Evolutionary conservation across 768 basidiomycete species (phyloP).

Genomic region (Leccinum rimulosum): DNA sequence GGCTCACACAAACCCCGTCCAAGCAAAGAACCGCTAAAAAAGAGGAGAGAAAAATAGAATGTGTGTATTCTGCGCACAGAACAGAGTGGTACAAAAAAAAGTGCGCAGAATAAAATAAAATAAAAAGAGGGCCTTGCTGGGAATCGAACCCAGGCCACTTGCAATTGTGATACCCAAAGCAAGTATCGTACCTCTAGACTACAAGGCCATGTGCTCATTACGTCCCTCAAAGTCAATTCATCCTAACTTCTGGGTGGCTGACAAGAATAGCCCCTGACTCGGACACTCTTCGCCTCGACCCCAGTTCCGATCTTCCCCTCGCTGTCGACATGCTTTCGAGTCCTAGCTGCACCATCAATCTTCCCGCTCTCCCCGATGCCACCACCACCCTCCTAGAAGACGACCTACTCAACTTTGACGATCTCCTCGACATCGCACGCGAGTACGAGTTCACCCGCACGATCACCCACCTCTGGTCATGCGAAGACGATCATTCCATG

Average conservation of each 20-base stretch:
- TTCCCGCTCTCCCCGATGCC: background rate
- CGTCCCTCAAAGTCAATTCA: background rate
- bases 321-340: slow-evolving; percentile 27
- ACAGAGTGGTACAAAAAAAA: no score
- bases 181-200: slow-evolving; percentile 40
- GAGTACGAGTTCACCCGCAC: slow-evolving; percentile 28
- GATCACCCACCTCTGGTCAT: slow-evolving; percentile 21
- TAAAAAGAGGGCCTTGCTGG: slow-evolving; percentile 31
- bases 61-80: no score
- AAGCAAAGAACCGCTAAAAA: background rate
- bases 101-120: background rate
- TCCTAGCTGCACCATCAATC: slow-evolving; percentile 2
- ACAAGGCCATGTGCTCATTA: slow-evolving; percentile 21
- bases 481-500: slow-evolving; percentile 11
- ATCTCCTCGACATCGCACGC: slow-evolving; percentile 28
- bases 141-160: slow-evolving; percentile 41
- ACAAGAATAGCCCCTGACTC: slow-evolving; percentile 1
- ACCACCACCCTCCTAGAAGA: background rate
- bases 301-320: background rate
- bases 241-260: slow-evolving; percentile 11
- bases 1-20: background rate
- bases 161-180: slow-evolving; percentile 34
- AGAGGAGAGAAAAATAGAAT: no score
- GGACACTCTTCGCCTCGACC: background rate
- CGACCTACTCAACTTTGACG: slow-evolving; percentile 22